phyloP scores from a whole-genome alignment of 2,329 filamentous ascomycete genomes.

The Aspergillus cejpii region DNA sequence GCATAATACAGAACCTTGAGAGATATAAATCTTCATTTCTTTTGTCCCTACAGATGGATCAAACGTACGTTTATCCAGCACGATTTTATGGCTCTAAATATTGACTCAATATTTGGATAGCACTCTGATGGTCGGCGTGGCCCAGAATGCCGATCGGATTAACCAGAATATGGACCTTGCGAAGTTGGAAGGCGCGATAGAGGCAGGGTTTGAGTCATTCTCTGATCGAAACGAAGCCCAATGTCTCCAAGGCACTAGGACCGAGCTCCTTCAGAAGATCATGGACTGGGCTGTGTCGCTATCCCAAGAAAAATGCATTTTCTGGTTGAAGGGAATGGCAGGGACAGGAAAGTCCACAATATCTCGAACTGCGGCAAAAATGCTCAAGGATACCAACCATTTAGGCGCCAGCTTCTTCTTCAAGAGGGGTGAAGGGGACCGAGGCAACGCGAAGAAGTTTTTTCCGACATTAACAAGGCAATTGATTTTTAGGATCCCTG shows the following conservation, averaged over 20 bases:
- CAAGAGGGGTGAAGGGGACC: slow-evolving; percentile 38
- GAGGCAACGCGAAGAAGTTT: slow-evolving; percentile 30
- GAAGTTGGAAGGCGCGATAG: slow-evolving; percentile 11
- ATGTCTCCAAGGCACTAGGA: slow-evolving; percentile 21
- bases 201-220: slow-evolving; percentile 18
- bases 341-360: slow-evolving; percentile 27
- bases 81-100: slow-evolving; percentile 4
- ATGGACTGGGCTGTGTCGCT: slow-evolving; percentile 17
- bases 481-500: slow-evolving; percentile 28
- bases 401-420: slow-evolving; percentile 44
- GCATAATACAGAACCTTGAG: slow-evolving; percentile 15
- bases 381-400: slow-evolving; percentile 10
- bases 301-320: slow-evolving; percentile 19
- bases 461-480: slow-evolving; percentile 30
- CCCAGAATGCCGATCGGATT: neutral
- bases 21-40: slow-evolving; percentile 21
- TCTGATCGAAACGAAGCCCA: slow-evolving; percentile 7
- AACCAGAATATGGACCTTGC: slow-evolving; percentile 12
- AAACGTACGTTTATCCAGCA: slow-evolving; percentile 20
- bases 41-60: slow-evolving; percentile 24
- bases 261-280: slow-evolving; percentile 17
- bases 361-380: slow-evolving; percentile 26
- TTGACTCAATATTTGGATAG: slow-evolving; percentile 4
- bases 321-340: slow-evolving; percentile 34
- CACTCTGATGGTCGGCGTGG: slow-evolving; percentile 5